Conservation (phyloP, 2,329 filamentous ascomycete genomes). For the Epichloe bromicola region DNA sequence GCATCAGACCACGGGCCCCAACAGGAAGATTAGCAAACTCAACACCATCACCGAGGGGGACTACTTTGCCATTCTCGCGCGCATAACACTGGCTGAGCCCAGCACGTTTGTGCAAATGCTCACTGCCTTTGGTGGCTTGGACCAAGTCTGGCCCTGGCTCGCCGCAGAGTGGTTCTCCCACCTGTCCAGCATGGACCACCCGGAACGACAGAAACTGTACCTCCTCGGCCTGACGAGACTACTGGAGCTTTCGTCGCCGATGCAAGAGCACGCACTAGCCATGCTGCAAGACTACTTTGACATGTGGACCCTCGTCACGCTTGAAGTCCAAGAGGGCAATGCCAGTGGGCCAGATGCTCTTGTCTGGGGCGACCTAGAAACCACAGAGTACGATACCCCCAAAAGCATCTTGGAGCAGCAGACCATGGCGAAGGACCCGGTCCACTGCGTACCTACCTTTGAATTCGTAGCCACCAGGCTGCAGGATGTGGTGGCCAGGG, state of each 20-base stretch:
- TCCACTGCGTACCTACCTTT: slow-evolving; percentile 53
- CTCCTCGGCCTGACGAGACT: slow-evolving; percentile 60
- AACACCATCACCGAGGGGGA: slow-evolving; percentile 69
- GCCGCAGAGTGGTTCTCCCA: slow-evolving; percentile 53
- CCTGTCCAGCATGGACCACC: slow-evolving; percentile 53
- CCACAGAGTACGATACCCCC: slow-evolving; percentile 42
- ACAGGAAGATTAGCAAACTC: slow-evolving; percentile 54
- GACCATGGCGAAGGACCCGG: slow-evolving; percentile 46
- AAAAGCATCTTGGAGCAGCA: slow-evolving; percentile 40
- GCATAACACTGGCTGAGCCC: slow-evolving; percentile 63
- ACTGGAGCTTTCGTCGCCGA: slow-evolving; percentile 46
- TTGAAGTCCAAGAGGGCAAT: slow-evolving; percentile 50
- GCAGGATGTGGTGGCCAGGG: slow-evolving; percentile 40
- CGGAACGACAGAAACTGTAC: slow-evolving; percentile 56
- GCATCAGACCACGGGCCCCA: slow-evolving; percentile 71
- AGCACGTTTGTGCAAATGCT: slow-evolving; percentile 50
- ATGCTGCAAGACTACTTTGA: slow-evolving; percentile 61
- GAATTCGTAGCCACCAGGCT: slow-evolving; percentile 52
- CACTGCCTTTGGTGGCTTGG: slow-evolving; percentile 30
- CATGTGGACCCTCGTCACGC: slow-evolving; percentile 61
- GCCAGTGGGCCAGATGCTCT: slow-evolving; percentile 38
- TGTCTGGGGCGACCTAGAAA: slow-evolving; percentile 30
- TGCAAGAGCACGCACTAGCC: slow-evolving; percentile 43
- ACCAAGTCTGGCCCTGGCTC: slow-evolving; percentile 47
- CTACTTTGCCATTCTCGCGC: slow-evolving; percentile 72